Conservation (phyloP, 2,329 filamentous ascomycete species). For the Alternaria atra region DNA sequence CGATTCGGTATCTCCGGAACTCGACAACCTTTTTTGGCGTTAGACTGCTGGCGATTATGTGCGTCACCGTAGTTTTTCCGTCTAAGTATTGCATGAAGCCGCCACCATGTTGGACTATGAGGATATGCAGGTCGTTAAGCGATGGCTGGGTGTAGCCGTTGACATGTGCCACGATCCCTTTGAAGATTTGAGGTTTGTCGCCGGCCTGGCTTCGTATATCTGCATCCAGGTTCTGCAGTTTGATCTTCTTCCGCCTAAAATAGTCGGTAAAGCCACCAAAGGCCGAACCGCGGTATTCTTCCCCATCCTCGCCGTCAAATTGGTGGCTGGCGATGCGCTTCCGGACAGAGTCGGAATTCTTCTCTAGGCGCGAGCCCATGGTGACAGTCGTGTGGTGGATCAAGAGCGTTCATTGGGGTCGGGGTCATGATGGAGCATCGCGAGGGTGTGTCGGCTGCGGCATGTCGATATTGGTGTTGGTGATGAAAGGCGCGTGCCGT, state of each 20-base stretch:
- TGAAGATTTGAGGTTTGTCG: slow-evolving; percentile 86
- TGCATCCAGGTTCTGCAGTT: slow-evolving; percentile 92
- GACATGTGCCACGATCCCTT: slow-evolving; percentile 87
- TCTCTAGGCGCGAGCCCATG: slow-evolving; percentile 71
- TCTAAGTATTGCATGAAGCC: slow-evolving; percentile 95
- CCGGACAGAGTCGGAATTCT: slow-evolving; percentile 66
- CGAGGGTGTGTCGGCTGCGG: slow-evolving; percentile 1
- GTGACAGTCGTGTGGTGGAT: slow-evolving; percentile 23
- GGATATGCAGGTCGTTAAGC: slow-evolving; percentile 83
- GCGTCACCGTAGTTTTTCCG: slow-evolving; percentile 91
- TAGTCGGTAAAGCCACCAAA: slow-evolving; percentile 94
- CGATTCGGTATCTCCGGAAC: slow-evolving; percentile 86
- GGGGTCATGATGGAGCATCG: slow-evolving; percentile 37
- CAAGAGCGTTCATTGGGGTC: slow-evolving; percentile 26
- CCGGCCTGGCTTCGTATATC: slow-evolving; percentile 74
- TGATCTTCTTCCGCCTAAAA: slow-evolving; percentile 94
- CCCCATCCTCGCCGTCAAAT: slow-evolving; percentile 83
- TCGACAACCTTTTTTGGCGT: slow-evolving; percentile 94
- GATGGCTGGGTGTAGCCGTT: slow-evolving; percentile 97
- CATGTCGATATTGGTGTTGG: slow-evolving; percentile 10
- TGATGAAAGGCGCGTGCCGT: slow-evolving; percentile 20
- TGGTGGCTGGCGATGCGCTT: slow-evolving; percentile 73
- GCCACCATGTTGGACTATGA: slow-evolving; percentile 93
- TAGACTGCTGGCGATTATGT: slow-evolving; percentile 90
- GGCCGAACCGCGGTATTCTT: slow-evolving; percentile 86